Base-by-base conservation (phyloP, 2,329 filamentous ascomycete genomes). In the Penicillium sp. region DNA sequence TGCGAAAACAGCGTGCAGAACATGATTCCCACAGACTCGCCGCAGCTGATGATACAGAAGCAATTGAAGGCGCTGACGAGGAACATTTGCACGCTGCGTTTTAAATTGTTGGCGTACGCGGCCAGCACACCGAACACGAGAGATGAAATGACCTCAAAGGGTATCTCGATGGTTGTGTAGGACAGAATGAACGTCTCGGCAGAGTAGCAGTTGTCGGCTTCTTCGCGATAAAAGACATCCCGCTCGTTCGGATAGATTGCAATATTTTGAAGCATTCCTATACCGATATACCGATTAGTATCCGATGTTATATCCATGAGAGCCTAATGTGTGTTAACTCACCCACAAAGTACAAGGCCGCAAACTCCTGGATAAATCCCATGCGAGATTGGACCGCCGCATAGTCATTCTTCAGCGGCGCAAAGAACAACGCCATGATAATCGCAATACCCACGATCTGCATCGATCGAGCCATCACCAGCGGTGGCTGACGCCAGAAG, bases 181-280 rank as follows among this genome's bases (percentile, higher is more conserved):
- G 87, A 85, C 0, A 87, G 76, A 28, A 92, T 82, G 76, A 93
- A 93, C 0, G 88, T 86, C 65, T 90, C 87, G 1, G 89, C 84
- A 4, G 86, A 82, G 71, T 93, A 93, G 2, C 89, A 87, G 6
- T 85, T 84, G 73, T 93, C 90, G 62, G 89, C 88, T 67, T 90
- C 85, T 76, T 93, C 90, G 65, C 88, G 84, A 70, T 92, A 91
- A 73, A 92, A 93, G 0, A 92, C 89, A 59, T 91, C 89, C 4
- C 89, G 83, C 70, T 92, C 90, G 43, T 79, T 79, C 0, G 90
- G 90, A 70, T 92, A 92, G 7, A 91, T 82, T 3, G 89, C 88
- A 4, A 92, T 87, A 69, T 92, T 92, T 73, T 93, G 89, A 13
- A 93, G 81, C 89, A 93, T 92, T 30, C 90, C 90, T 85, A 52